Evolutionary conservation across 164 flowering plant genomes (phyloP), one percentile per base, ranked within the genome.

Genomic region (Kingdonia uniflora): DNA sequence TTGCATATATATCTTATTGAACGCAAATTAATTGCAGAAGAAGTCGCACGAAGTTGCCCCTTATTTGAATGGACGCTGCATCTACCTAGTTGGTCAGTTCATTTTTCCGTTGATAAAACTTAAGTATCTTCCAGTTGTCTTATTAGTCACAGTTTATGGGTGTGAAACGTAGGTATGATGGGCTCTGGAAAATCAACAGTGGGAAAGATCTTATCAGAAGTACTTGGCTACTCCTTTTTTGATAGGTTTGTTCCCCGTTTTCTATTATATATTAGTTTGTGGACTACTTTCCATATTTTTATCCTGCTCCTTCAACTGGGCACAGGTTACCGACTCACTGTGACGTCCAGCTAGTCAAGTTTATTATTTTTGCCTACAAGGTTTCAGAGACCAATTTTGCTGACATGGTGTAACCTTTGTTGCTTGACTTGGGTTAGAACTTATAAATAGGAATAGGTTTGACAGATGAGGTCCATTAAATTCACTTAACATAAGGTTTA

Each of bases 181-280:
- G 95, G 95, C 33, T 87, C 92, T 61, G 98, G 98, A 6, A 91
- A 91, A 70, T 85, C 97, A 38, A 92, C 97, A 17, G 80, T 88
- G 6, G 99, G 97, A 54, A 81, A 74, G 73, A 65, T 88, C 53
- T 59, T 92, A 61, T 62, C 99, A 1, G 78, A 82, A 67, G 82
- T 65, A 51, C 77, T 92, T 49, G 75, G 76, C 37, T 86, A 92
- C 70, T 82, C 88, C 6, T 92, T 88, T 68, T 64, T 42, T 63
- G 99, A 92, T 75, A 75, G 97, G 96, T 85, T 65, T 52, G 84
- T 55, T 37, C 26, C 11, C 17, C 19, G 33, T 14, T 79, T 61
- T 81, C 76, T 65, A 81, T 86, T 74, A 21, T 62, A 80, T 29
- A 29, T 4, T 29, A 3, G 35, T 8, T 29, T 29, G 8, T 8